A percentile compares a stretch with the other conserved stretches of the same genome.
phyloP scores from a whole-genome alignment of 257 asterid genomes.

The Petunia axillaris region DNA sequence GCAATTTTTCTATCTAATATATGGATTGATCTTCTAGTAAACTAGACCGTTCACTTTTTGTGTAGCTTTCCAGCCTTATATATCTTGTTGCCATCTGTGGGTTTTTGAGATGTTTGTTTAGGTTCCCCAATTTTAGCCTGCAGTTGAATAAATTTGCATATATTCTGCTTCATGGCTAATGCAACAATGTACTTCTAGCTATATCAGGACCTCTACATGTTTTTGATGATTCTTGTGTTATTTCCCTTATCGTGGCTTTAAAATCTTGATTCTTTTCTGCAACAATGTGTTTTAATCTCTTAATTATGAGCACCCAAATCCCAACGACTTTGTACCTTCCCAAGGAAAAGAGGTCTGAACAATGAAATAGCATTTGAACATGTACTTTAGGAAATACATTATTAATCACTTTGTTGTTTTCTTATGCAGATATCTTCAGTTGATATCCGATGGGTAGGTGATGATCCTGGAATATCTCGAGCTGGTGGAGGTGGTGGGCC shows the following conservation, averaged over 20 bases:
- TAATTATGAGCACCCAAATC: neutral
- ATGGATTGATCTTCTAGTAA: neutral
- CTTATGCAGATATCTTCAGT: slow-evolving; percentile 72
- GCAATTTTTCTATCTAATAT: neutral
- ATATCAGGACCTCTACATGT: neutral
- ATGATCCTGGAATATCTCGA: slow-evolving; percentile 71
- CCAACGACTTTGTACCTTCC: neutral
- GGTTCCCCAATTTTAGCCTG: neutral
- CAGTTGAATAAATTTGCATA: neutral
- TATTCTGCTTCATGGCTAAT: neutral
- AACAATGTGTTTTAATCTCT: neutral
- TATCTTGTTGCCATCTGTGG: neutral
- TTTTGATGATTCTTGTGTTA: neutral
- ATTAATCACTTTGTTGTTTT: slow-evolving; percentile 4
- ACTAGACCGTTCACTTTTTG: neutral
- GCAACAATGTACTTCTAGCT: neutral
- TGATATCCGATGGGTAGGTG: slow-evolving; percentile 92
- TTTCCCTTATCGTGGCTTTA: slow-evolving; percentile 5
- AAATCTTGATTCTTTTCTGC: slow-evolving; percentile 14
- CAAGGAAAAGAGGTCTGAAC: neutral
- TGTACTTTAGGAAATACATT: neutral
- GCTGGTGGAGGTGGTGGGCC: slow-evolving; percentile 43
- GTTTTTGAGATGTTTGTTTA: neutral
- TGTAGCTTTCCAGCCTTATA: neutral
- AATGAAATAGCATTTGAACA: slow-evolving; percentile 8